phyloP scores from a whole-genome alignment of 2,329 filamentous ascomycete species.

The Aspergillus sp. region DNA sequence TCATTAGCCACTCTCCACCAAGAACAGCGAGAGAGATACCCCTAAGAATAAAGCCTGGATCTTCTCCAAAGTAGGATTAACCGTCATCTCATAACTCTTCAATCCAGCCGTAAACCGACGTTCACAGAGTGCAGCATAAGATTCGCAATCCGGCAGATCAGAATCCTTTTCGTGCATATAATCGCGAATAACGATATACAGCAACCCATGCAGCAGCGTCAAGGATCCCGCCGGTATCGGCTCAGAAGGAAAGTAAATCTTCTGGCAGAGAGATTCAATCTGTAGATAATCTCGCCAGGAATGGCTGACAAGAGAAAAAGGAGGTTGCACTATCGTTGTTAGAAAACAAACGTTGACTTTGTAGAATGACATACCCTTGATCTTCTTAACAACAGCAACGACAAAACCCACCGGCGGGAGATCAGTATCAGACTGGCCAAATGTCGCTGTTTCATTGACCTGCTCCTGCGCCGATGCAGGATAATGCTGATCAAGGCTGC shows the following conservation, averaged over 20 bases:
- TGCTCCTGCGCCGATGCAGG: neutral
- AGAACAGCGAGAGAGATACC: conserved; percentile 3
- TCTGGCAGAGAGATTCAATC: conserved; percentile 16
- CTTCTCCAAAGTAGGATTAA: conserved; percentile 18
- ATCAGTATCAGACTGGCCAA: conserved; percentile 1
- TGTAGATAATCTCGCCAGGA: conserved; percentile 18
- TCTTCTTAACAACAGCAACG: conserved; percentile 14
- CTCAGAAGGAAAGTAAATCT: conserved; percentile 17
- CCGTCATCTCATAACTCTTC: conserved; percentile 14
- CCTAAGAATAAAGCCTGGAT: conserved; percentile 17
- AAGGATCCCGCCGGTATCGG: conserved; percentile 14
- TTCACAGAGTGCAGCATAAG: conserved; percentile 12
- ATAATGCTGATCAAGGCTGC: conserved; percentile 12
- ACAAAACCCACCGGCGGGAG: conserved; percentile 15
- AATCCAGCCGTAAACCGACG: conserved; percentile 10
- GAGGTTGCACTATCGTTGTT: conserved; percentile 12
- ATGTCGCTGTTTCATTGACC: neutral
- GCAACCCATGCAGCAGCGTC: conserved; percentile 17
- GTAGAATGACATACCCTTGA: conserved; percentile 10
- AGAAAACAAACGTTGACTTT: neutral
- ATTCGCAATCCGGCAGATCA: conserved; percentile 11
- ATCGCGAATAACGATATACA: conserved; percentile 21
- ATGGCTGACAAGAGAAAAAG: conserved; percentile 21
- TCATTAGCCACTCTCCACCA: neutral
- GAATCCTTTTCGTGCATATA: conserved; percentile 16